Base-by-base conservation (phyloP, 2,329 filamentous ascomycete species). In the Akanthomyces muscarius region DNA sequence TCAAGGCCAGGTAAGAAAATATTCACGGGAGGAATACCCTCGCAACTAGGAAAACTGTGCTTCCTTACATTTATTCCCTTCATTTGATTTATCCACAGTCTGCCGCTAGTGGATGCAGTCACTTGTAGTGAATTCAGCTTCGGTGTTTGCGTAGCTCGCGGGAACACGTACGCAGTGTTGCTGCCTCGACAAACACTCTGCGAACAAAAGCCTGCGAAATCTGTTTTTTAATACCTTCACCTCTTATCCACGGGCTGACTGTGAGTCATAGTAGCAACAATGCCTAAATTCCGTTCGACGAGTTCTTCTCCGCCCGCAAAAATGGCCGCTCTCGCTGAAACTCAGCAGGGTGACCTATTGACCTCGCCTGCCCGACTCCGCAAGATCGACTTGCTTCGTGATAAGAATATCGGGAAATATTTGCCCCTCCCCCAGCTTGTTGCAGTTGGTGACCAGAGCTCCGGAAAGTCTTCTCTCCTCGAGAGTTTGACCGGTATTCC, bases 401-500 rank as follows among this genome's bases (percentile, higher is more conserved):
- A 68, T 48, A 68, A 62, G 11, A 72, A 71, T 42, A 67, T 69
- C 42, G 67, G 66, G 57, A 64, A 61, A 33, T 65, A 68, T 50
- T 23, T 72, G 11, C 66, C 69, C 3, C 55, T 69, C 4, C 68
- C 69, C 3, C 63, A 74, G 59, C 66, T 74, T 13, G 71, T 75
- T 1, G 71, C 68, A 0, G 72, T 74, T 1, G 71, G 73, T 2
- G 72, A 74, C 51, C 72, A 74, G 44, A 72, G 71, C 63, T 73
- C 71, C 0, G 72, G 73, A 5, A 75, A 74, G 62, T 73, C 69
- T 3, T 73, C 73, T 0, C 63, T 74, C 7, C 65, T 74, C 6
- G 72, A 74, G 30, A 73, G 69, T 23, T n/a, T 73, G 23, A 73
- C 69, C 0, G 70, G 71, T 1, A 73, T 74, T 18, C 71, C 72